Evolutionary conservation across 805 yeast species (phyloP).

Genomic region (Wickerhamiella hasegawae): DNA sequence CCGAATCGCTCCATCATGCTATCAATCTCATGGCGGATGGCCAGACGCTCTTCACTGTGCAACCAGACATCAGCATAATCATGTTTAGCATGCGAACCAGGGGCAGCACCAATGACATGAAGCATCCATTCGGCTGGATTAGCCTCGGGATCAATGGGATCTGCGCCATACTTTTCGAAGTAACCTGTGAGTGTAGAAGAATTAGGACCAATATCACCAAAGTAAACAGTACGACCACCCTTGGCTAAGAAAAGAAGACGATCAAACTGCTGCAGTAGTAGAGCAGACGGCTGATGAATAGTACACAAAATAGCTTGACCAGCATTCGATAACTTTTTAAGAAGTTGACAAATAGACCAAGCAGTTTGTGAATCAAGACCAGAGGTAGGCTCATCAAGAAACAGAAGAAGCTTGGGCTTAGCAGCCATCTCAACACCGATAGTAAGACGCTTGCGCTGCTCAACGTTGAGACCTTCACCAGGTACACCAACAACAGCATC

Average conservation of each 20-base stretch:
- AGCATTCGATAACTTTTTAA: constrained; percentile 50
- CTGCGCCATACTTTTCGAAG: constrained; percentile 60
- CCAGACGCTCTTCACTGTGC: constrained; percentile 27
- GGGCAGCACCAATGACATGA: constrained; percentile 68
- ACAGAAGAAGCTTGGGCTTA: constrained; percentile 44
- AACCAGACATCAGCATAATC: constrained; percentile 56
- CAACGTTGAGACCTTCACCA: constrained; percentile 57
- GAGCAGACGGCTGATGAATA: constrained; percentile 65
- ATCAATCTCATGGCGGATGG: constrained; percentile 22
- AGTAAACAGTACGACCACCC: constrained; percentile 71
- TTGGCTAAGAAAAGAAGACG: constrained; percentile 48
- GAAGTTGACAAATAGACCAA: constrained; percentile 54
- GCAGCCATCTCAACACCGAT: constrained; percentile 63
- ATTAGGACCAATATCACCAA: constrained; percentile 62
- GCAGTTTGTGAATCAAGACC: constrained; percentile 48
- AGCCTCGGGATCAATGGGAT: constrained; percentile 40
- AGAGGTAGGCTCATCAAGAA: constrained; percentile 59
- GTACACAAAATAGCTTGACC: constrained; percentile 68
- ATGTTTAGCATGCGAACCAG: constrained; percentile 40
- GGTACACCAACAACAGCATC: constrained; percentile 70
- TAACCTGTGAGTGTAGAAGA: constrained; percentile 42
- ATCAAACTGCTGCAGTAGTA: constrained; percentile 50
- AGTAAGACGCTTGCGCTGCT: constrained; percentile 50
- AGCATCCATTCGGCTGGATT: constrained; percentile 69
- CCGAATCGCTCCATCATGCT: constrained; percentile 20